A percentile compares a stretch with the other conserved stretches of the same genome.
Conservation (phyloP, 2,329 filamentous ascomycete genomes). For the Hypoxylon sp. region DNA sequence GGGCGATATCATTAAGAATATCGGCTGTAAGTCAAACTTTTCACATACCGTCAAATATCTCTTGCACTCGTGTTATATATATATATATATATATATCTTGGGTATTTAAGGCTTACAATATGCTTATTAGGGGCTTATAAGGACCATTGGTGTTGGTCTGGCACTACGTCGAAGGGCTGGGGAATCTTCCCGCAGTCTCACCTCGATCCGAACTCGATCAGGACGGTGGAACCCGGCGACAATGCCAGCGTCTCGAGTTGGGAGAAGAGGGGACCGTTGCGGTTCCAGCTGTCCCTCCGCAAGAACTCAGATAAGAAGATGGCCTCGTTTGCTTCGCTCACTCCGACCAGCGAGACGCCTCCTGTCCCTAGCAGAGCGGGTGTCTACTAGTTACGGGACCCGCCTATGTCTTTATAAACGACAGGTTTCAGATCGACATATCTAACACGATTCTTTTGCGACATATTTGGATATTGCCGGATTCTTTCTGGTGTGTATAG, state of each 20-base stretch:
- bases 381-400: constrained; percentile 36
- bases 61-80: no score
- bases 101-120: constrained; percentile 15
- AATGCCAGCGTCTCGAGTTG: constrained; percentile 46
- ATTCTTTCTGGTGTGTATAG: neutral
- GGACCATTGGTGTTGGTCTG: constrained; percentile 53
- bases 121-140: constrained; percentile 46
- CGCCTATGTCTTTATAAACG: neutral
- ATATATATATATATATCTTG: no score
- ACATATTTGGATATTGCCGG: neutral
- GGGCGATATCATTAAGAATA: constrained; percentile 75
- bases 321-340: constrained; percentile 29
- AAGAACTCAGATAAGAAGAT: constrained; percentile 44
- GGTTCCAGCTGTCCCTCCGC: constrained; percentile 47
- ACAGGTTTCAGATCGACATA: neutral
- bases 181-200: constrained; percentile 52
- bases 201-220: constrained; percentile 48
- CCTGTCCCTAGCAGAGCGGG: constrained; percentile 36
- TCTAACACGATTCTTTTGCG: neutral
- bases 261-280: constrained; percentile 48
- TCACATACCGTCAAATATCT: neutral
- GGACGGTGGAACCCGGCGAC: constrained; percentile 44
- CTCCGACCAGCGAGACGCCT: constrained; percentile 34
- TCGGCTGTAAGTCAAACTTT: constrained; percentile 47
- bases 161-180: constrained; percentile 49